Evolutionary conservation across 2,329 filamentous ascomycete species (phyloP).

Genomic region (Akanthomyces lecanii): DNA sequence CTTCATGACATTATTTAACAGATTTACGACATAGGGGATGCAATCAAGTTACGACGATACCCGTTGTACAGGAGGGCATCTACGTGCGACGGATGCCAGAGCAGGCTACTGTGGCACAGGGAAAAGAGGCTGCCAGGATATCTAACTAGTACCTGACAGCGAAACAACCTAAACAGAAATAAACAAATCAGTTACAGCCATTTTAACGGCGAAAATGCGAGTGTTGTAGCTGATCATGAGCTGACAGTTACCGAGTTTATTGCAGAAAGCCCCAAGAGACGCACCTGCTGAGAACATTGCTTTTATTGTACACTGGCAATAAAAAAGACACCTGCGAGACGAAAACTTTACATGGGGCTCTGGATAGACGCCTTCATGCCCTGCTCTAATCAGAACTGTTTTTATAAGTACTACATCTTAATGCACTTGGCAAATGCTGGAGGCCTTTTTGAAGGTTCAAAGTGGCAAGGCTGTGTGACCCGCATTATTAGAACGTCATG

Average conservation of each 20-base stretch:
- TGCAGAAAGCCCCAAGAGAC: too few species aligned
- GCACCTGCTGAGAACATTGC: background rate
- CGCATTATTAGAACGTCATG: conserved; percentile 11
- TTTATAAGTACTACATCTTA: too few species aligned
- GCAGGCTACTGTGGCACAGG: background rate
- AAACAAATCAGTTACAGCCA: background rate
- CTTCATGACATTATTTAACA: conserved; percentile 13
- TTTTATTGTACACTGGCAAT: too few species aligned
- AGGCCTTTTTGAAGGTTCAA: background rate
- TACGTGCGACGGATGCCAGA: background rate
- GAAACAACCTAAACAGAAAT: background rate
- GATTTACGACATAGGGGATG: conserved; percentile 6
- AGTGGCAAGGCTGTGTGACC: conserved; percentile 1
- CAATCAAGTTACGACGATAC: conserved; percentile 11
- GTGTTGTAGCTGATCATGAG: background rate
- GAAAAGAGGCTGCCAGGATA: background rate
- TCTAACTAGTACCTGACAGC: background rate
- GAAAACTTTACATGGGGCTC: too few species aligned
- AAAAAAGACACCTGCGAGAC: too few species aligned
- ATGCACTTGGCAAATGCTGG: too few species aligned
- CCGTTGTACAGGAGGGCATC: conserved; percentile 1
- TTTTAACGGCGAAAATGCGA: background rate
- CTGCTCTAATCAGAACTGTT: too few species aligned
- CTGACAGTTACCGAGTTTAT: too few species aligned
- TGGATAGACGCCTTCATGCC: too few species aligned